A percentile compares a stretch with the other conserved stretches of the same genome.
These are phyloP conservation scores for Peziza echinospora DNA, from an alignment of 495 filamentous ascomycete genomes.

Conservation along the genomic window DNA sequence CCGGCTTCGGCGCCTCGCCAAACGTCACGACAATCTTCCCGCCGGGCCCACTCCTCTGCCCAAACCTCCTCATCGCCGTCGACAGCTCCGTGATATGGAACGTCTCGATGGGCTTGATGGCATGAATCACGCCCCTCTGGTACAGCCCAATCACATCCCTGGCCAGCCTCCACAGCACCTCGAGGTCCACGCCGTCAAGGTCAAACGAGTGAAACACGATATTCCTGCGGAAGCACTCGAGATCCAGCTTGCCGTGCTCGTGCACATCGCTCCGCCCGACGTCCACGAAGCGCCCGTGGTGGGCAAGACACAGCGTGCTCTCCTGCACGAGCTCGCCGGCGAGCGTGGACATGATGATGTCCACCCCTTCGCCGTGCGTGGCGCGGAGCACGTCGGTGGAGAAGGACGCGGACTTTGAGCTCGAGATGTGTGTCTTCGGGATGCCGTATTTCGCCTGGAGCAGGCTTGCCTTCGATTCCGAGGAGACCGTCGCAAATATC, in stretches of 20 bases:
- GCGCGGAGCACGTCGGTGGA: constrained; percentile 9
- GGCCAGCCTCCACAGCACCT: neutral
- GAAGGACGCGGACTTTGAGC: constrained; percentile 15
- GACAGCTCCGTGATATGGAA: constrained; percentile 24
- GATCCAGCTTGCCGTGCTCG: neutral
- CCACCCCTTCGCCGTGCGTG: constrained; percentile 33
- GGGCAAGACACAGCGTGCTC: constrained; percentile 29
- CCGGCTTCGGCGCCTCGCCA: constrained; percentile 6
- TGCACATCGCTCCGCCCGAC: constrained; percentile 32
- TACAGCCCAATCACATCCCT: neutral
- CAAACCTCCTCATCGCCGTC: constrained; percentile 31
- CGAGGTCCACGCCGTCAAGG: neutral
- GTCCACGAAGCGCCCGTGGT: constrained; percentile 36
- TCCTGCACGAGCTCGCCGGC: constrained; percentile 23
- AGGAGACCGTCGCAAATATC: constrained; percentile 36
- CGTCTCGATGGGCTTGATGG: constrained; percentile 23
- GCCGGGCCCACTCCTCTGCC: constrained; percentile 32
- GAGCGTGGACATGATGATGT: constrained; percentile 41
- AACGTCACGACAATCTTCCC: constrained; percentile 37
- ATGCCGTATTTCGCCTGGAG: constrained; percentile 30
- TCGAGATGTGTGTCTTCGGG: constrained; percentile 33
- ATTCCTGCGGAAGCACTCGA: constrained; percentile 1
- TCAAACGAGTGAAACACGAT: constrained; percentile 1
- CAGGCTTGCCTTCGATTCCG: constrained; percentile 29
- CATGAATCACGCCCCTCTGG: constrained; percentile 21